Conservation (phyloP, 257 asterid genomes). For the Ilex aquifolium region DNA sequence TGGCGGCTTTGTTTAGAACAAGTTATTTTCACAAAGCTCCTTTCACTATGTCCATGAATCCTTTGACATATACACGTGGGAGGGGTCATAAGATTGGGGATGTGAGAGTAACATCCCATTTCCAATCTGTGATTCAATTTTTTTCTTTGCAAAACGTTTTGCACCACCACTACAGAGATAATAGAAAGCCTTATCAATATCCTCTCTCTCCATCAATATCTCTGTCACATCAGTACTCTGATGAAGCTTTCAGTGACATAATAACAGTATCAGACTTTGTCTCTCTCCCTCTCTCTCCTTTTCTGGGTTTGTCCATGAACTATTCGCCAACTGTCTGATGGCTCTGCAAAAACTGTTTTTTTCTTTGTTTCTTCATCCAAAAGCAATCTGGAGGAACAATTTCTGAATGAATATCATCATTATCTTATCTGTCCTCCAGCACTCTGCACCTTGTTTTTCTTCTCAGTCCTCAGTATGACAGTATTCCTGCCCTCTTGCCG, state of each 20-base stretch:
- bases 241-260: too few species aligned
- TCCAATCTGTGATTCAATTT: too few species aligned
- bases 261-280: conserved; percentile 3
- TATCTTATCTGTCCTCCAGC: conserved; percentile 26
- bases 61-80: too few species aligned
- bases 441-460: not conserved
- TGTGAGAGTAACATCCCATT: too few species aligned
- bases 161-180: too few species aligned
- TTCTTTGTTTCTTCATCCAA: conserved; percentile 19
- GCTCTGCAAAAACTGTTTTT: conserved; percentile 22
- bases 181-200: too few species aligned
- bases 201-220: conserved; percentile 5
- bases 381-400: conserved; percentile 25
- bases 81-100: too few species aligned
- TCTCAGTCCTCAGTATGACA: too few species aligned
- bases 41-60: too few species aligned
- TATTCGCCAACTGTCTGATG: conserved; percentile 10
- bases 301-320: conserved; percentile 12
- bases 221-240: not conserved
- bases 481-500: conserved; percentile 21
- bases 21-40: too few species aligned
- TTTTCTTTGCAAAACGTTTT: too few species aligned
- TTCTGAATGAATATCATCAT: conserved; percentile 16
- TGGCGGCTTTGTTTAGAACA: too few species aligned
- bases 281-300: conserved; percentile 21